Conservation (phyloP, 2,329 filamentous ascomycete genomes). For the Monascus ruber region DNA sequence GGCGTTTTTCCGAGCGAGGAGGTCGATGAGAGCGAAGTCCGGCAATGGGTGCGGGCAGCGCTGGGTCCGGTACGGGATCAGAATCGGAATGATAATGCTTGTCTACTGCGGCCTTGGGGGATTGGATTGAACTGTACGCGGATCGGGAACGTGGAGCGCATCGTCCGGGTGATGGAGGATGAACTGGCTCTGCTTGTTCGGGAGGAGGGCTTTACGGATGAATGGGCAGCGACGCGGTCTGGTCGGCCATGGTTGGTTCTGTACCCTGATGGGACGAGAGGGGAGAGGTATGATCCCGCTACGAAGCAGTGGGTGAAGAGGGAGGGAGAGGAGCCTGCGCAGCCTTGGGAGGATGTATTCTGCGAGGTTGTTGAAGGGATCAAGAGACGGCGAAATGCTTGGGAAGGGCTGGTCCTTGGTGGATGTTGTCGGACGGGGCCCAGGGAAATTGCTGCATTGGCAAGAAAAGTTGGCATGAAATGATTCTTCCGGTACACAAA, state of each 20-base stretch:
- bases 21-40: slow-evolving; percentile 17
- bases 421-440: neutral
- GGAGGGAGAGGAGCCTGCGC: neutral
- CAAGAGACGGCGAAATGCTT: neutral
- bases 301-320: slow-evolving; percentile 47
- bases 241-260: slow-evolving; percentile 44
- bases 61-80: slow-evolving; percentile 7
- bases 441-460: neutral
- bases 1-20: slow-evolving; percentile 50
- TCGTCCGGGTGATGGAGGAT: slow-evolving; percentile 17
- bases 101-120: slow-evolving; percentile 40
- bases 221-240: slow-evolving; percentile 8
- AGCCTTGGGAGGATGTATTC: neutral
- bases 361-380: neutral
- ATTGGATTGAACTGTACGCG: slow-evolving; percentile 57
- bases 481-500: too few species aligned
- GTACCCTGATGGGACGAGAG: slow-evolving; percentile 59
- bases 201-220: slow-evolving; percentile 17
- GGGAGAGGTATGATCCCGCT: slow-evolving; percentile 54
- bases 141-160: slow-evolving; percentile 17
- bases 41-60: slow-evolving; percentile 22
- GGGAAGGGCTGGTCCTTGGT: neutral
- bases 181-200: slow-evolving; percentile 29
- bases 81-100: neutral
- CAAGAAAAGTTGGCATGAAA: neutral